Conservation (phyloP, 768 basidiomycete genomes). For the Tulasnella sp. region DNA sequence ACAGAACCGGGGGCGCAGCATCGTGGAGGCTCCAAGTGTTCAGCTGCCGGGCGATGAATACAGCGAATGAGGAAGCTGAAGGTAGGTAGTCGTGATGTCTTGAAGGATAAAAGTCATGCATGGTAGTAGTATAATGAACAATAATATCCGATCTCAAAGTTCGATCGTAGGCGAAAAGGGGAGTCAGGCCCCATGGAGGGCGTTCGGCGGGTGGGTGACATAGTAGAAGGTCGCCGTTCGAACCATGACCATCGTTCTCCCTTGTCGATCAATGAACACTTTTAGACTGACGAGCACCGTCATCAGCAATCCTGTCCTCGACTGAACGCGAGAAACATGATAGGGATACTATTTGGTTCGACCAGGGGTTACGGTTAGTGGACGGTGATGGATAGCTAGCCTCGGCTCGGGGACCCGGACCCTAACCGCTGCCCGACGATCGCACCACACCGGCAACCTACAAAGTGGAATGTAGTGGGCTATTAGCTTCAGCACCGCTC, state of each 20-base stretch:
- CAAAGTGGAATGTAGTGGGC: neutral
- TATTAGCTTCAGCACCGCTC: neutral
- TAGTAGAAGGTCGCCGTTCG: neutral
- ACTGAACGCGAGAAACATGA: no score
- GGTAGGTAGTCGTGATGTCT: neutral
- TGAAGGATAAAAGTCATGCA: neutral
- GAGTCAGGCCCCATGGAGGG: neutral
- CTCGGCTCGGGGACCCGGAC: no score
- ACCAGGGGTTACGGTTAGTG: no score
- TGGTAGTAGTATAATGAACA: neutral
- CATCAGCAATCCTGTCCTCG: neutral
- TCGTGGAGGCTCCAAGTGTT: neutral
- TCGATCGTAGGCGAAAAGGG: neutral
- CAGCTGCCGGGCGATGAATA: no score
- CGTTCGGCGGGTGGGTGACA: neutral
- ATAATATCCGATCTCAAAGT: neutral
- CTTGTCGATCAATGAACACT: neutral
- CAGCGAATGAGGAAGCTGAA: no score
- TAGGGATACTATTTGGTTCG: no score
- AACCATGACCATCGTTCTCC: neutral
- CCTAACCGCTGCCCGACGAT: neutral
- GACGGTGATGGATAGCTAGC: no score
- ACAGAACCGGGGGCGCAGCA: neutral
- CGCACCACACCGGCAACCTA: neutral
- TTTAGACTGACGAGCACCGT: neutral